Conservation (phyloP, 345 rosid species). For the Nasturtium officinale region DNA sequence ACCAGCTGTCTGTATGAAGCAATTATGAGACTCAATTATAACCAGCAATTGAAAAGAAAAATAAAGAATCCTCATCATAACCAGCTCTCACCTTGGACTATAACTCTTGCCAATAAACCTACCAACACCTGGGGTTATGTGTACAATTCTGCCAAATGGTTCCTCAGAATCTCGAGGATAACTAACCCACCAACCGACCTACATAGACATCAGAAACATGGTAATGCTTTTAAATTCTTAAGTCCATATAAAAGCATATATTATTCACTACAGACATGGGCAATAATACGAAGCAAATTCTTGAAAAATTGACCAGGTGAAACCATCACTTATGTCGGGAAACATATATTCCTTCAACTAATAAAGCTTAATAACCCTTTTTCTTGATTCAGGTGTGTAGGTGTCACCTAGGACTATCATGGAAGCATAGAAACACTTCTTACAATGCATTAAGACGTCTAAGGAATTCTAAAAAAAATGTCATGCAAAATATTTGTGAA, state of each 20-base stretch:
- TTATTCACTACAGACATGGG: background rate
- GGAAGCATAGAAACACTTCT: background rate
- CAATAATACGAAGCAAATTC: background rate
- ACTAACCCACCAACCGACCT: conserved; percentile 99
- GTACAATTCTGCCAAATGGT: conserved; percentile 84
- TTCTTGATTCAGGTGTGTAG: background rate
- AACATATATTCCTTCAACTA: conserved; percentile 2
- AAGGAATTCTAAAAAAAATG: background rate
- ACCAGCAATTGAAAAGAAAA: background rate
- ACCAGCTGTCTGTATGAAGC: conserved; percentile 77
- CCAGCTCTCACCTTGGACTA: conserved; percentile 68
- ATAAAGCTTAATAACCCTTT: background rate
- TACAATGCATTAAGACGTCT: conserved; percentile 1
- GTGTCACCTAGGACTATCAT: background rate
- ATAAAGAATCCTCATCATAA: background rate
- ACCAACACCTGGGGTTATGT: conserved; percentile 81
- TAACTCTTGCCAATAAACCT: conserved; percentile 89
- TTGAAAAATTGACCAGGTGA: background rate
- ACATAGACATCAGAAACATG: conserved; percentile 37
- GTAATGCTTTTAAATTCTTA: background rate
- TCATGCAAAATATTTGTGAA: background rate
- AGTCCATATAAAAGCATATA: conserved; percentile 18
- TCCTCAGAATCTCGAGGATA: conserved; percentile 76
- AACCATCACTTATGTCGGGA: conserved; percentile 6
- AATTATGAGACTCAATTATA: conserved; percentile 21